phyloP scores from a whole-genome alignment of 257 asterid genomes.

The Solanum chiquidenum region DNA sequence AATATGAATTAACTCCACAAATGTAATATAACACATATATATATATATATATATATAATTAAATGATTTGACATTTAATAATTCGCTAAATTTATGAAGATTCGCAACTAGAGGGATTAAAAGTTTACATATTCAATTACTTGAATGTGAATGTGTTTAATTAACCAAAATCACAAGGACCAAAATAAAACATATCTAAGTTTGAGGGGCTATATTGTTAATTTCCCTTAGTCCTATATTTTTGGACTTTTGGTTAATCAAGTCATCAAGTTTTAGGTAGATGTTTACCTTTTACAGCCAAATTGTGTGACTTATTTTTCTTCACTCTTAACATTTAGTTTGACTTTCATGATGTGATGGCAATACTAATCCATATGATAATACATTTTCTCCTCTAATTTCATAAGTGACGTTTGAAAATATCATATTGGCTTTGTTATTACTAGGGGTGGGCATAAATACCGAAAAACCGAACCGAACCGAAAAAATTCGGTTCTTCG shows the following conservation, averaged over 20 bases:
- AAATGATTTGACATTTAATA: neutral
- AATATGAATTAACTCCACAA: neutral
- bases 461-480: too few species aligned
- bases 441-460: too few species aligned
- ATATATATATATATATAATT: neutral
- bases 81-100: neutral
- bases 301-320: neutral
- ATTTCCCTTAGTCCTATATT: neutral
- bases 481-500: too few species aligned
- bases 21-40: neutral
- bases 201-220: neutral
- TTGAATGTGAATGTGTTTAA: neutral
- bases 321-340: neutral
- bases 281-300: neutral
- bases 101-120: neutral
- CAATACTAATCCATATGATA: too few species aligned
- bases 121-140: neutral
- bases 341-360: neutral
- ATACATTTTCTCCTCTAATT: fast-evolving
- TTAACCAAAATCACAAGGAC: neutral
- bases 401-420: too few species aligned
- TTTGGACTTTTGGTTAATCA: neutral
- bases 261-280: neutral
- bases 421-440: too few species aligned
- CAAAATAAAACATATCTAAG: neutral